Evolutionary conservation across 345 rosid genomes (phyloP).

Genomic region (Atalantia buxifolia): DNA sequence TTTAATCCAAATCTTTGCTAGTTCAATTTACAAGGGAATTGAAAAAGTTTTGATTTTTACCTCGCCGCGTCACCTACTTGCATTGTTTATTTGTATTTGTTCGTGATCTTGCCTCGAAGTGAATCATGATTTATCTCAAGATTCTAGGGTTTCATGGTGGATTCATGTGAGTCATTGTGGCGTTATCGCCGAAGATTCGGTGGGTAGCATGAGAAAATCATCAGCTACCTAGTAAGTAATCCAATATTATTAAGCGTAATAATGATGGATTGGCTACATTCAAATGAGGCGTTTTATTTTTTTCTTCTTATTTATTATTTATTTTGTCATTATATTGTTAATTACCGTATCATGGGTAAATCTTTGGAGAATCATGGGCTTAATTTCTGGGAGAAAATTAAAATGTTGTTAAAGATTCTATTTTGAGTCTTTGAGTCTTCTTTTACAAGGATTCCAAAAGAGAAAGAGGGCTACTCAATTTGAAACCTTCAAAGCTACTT

Average conservation of each 20-base stretch:
- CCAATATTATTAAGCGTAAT: constrained; percentile 6
- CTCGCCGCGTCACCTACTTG: neutral
- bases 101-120: neutral
- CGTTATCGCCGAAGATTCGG: neutral
- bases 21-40: neutral
- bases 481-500: constrained; percentile 33
- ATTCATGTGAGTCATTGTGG: constrained; percentile 4
- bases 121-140: constrained; percentile 37
- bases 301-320: neutral
- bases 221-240: constrained; percentile 17
- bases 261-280: constrained; percentile 14
- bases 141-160: constrained; percentile 23
- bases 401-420: constrained; percentile 26
- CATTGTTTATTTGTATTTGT: neutral
- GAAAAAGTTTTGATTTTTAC: neutral
- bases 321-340: neutral
- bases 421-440: constrained; percentile 7
- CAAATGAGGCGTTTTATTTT: neutral
- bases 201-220: neutral
- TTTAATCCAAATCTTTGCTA: constrained; percentile 1
- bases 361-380: constrained; percentile 12
- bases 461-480: constrained; percentile 22
- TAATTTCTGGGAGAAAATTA: constrained; percentile 4
- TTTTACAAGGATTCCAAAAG: constrained; percentile 29
- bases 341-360: constrained; percentile 15